phyloP scores from a whole-genome alignment of 176 grass and related monocot genomes.

The Saccharum spontaneum region DNA sequence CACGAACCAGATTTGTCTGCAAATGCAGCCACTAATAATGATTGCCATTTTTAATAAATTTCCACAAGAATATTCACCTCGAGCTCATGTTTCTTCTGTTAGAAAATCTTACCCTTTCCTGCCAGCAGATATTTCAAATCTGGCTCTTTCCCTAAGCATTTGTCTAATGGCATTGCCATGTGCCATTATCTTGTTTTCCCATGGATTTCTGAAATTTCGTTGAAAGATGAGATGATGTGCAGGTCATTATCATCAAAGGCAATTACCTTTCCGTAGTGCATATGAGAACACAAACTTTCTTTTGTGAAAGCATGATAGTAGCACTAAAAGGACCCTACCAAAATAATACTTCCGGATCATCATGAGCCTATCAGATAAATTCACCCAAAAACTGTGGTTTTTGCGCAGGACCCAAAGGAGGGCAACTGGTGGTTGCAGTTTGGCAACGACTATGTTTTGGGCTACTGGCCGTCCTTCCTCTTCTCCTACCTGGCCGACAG shows the following conservation, averaged over 20 bases:
- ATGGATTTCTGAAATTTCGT: background rate
- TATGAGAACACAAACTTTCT: constrained; percentile 16
- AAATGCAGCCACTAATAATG: constrained; percentile 7
- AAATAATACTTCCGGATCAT: constrained; percentile 26
- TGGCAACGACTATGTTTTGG: constrained; percentile 62
- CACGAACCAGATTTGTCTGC: constrained; percentile 21
- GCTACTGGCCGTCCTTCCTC: constrained; percentile 88
- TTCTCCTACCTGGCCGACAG: constrained; percentile 76
- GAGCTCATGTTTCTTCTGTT: background rate
- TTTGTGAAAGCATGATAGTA: constrained; percentile 30
- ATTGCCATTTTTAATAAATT: constrained; percentile 12
- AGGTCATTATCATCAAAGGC: constrained; percentile 29
- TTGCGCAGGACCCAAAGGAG: constrained; percentile 71
- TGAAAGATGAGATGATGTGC: background rate
- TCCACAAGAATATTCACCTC: constrained; percentile 27
- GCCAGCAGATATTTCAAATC: background rate
- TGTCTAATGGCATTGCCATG: constrained; percentile 30
- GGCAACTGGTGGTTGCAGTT: constrained; percentile 87
- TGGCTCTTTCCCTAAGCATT: background rate
- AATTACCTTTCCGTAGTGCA: constrained; percentile 42
- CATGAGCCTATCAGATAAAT: constrained; percentile 17
- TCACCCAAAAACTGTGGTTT: background rate
- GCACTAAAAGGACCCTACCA: constrained; percentile 33
- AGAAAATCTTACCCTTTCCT: constrained; percentile 7
- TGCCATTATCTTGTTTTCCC: background rate